Conservation (phyloP, 306 rosid species). For the Albizia julibrissin region DNA sequence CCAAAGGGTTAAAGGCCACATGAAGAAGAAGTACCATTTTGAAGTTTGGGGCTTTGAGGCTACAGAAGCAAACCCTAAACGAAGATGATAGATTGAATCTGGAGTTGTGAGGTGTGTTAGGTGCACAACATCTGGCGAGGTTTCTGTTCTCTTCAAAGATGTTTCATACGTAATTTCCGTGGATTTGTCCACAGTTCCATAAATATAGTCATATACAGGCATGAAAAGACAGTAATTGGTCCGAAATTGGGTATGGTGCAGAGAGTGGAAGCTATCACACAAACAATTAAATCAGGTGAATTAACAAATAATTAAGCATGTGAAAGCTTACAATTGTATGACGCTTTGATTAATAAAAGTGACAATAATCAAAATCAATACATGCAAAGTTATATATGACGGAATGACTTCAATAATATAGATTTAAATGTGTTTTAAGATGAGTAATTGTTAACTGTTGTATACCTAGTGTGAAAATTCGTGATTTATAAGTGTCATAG, state of each 20-base stretch:
- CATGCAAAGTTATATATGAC: not conserved
- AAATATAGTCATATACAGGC: slow-evolving; percentile 74
- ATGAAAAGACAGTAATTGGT: slow-evolving; percentile 70
- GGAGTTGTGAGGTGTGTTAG: slow-evolving; percentile 71
- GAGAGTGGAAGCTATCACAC: slow-evolving; percentile 59
- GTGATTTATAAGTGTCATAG: no score
- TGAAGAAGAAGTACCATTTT: slow-evolving; percentile 49
- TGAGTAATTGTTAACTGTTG: not conserved
- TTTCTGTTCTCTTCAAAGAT: slow-evolving; percentile 46
- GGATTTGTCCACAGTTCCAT: slow-evolving; percentile 63
- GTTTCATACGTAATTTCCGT: slow-evolving; percentile 46
- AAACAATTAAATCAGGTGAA: not conserved
- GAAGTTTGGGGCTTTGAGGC: slow-evolving; percentile 59
- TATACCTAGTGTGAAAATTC: no score
- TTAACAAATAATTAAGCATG: not conserved
- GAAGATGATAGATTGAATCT: slow-evolving; percentile 62
- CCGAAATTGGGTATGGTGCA: slow-evolving; percentile 79
- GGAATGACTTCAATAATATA: not conserved
- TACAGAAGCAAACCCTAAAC: slow-evolving; percentile 57
- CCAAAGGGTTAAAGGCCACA: slow-evolving; percentile 77
- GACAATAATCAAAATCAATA: not conserved
- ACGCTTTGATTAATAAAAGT: not conserved
- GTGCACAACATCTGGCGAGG: slow-evolving; percentile 51
- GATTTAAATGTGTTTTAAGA: not conserved
- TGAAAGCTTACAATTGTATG: not conserved